phyloP scores from a whole-genome alignment of 2,329 filamentous ascomycete species.

The Lasiodiplodia sp. region DNA sequence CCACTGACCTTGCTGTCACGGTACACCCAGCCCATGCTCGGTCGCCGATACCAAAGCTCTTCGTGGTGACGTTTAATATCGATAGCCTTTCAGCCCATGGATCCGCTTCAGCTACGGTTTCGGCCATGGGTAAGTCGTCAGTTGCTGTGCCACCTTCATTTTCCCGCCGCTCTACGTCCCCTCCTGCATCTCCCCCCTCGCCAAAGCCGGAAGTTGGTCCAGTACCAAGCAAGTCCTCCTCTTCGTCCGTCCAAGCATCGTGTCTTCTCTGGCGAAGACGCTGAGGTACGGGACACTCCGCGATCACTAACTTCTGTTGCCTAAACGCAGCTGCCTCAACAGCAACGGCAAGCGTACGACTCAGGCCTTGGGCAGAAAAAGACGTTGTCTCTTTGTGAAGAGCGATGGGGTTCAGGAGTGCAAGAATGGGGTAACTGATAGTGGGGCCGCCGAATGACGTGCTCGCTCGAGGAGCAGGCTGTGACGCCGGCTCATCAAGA shows the following conservation, averaged over 20 bases:
- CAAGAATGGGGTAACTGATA: conserved; percentile 43
- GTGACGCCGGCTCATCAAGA: background rate
- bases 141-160: conserved; percentile 60
- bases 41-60: conserved; percentile 46
- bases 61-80: conserved; percentile 57
- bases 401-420: conserved; percentile 71
- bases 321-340: conserved; percentile 64
- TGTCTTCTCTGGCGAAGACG: background rate
- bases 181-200: conserved; percentile 43
- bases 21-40: conserved; percentile 58
- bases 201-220: conserved; percentile 59
- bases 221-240: conserved; percentile 49
- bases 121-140: conserved; percentile 33
- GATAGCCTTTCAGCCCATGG: conserved; percentile 57
- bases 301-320: conserved; percentile 49
- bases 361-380: conserved; percentile 78
- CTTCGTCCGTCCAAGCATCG: conserved; percentile 60
- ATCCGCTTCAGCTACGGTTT: conserved; percentile 33
- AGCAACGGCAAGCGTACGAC: conserved; percentile 66
- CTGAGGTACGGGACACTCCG: conserved; percentile 44
- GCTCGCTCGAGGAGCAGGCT: background rate
- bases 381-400: conserved; percentile 73
- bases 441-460: conserved; percentile 35
- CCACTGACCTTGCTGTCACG: conserved; percentile 51
- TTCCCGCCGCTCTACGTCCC: conserved; percentile 58